phyloP scores from a whole-genome alignment of 805 yeast genomes.

The Candida verbasci region DNA sequence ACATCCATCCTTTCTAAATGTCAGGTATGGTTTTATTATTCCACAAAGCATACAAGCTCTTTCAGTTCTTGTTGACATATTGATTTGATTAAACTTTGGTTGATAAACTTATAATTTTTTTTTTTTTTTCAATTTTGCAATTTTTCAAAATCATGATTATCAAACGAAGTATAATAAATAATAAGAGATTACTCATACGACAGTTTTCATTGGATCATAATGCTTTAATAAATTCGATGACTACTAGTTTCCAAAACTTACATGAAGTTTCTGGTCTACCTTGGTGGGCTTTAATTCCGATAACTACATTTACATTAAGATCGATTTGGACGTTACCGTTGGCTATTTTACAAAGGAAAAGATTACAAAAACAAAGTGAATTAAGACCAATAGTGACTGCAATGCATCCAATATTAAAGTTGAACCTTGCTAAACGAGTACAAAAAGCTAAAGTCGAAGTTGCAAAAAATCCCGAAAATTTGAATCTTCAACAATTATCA shows the following conservation, averaged over 20 bases:
- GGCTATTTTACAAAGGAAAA: conserved; percentile 64
- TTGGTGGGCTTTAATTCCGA: conserved; percentile 81
- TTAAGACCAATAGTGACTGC: conserved; percentile 70
- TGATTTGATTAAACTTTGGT: too few species aligned
- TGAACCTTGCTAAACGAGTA: conserved; percentile 48
- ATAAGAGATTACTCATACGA: conserved; percentile 9
- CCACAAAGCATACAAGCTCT: conserved; percentile 99
- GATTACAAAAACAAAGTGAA: conserved; percentile 66
- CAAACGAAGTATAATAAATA: neutral
- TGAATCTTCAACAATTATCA: conserved; percentile 16
- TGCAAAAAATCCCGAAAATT: conserved; percentile 20
- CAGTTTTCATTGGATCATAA: conserved; percentile 28
- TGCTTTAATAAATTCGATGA: conserved; percentile 25
- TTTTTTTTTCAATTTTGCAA: conserved; percentile 1
- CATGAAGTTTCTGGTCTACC: conserved; percentile 64
- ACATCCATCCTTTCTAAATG: conserved; percentile 82
- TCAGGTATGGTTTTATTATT: conserved; percentile 70
- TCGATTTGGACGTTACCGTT: conserved; percentile 70
- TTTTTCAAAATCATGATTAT: neutral
- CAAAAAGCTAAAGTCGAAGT: conserved; percentile 28
- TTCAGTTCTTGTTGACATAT: conserved; percentile 59
- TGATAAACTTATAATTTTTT: neutral
- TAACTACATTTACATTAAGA: conserved; percentile 64
- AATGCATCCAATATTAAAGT: conserved; percentile 67
- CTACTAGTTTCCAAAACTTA: conserved; percentile 39